Evolutionary conservation across 148 eudicot species (phyloP), one percentile per base, ranked within the genome.

Genomic region (Vaccinium macrocarpon): DNA sequence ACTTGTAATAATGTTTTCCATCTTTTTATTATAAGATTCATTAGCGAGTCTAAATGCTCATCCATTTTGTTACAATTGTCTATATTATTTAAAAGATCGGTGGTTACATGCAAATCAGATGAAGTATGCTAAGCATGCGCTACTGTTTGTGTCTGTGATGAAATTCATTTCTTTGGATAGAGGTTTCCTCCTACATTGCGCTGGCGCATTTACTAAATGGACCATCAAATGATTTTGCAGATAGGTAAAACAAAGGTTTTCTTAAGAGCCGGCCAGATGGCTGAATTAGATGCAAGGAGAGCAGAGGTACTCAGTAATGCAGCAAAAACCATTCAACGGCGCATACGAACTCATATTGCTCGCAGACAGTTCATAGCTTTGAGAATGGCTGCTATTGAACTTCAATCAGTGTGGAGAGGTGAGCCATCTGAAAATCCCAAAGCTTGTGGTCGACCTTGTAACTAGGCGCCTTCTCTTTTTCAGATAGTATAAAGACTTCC

Each of bases 251-350:
- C 98, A 81, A 97, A 97, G 90, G 93, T 97, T 68, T 97, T 97
- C 88, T 90, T 97, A 71, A 90, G 99, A 90, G 99, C 97, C 82
- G 99, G 99, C 85, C 98, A 97, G 90, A 97, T 97, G 99, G 99
- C 99, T 48, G 99, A 97, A 88, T 88, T 97, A 80, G 98, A 97
- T 92, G 98, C 96, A 81, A 88, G 93, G 70, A 91, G 99, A 88
- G 85, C 98, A 38, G 98, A 94, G 88, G 97, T 97, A 66, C 98
- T 97, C 61, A 88, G 87, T 77, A 78, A 76, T 88, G 99, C 99
- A 76, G 99, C 99, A 61, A 95, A 91, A 89, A 82, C 85, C 48
- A 94, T 97, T 82, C 99, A 97, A 86, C 85, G 94, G 83, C 92
- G 98, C 23, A 86, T 89, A 84, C 90, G 93, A 84, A 94, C 98